Evolutionary conservation across 2,329 filamentous ascomycete genomes (phyloP), one percentile per base, ranked within the genome.

Genomic region (Calonectria crousiana): DNA sequence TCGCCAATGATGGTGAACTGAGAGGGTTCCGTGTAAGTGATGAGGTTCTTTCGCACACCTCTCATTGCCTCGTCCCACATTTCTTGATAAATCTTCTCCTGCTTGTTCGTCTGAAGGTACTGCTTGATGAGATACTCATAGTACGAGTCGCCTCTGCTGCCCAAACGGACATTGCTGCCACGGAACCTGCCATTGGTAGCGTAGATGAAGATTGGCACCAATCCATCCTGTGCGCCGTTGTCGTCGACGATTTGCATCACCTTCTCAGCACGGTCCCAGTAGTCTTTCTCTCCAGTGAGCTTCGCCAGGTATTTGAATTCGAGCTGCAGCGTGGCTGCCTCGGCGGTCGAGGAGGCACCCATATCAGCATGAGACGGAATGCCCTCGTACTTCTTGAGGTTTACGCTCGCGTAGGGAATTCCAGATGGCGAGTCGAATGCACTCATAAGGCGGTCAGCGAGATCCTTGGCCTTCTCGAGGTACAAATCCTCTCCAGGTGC

Each of bases 41-140:
- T 88, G 36, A 99, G 90, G 83, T 99, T 93, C 85, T 98, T 98
- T 81, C 96, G 95, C 71, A 98, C 93, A 65, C 96, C 97, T 20
- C 88, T 88, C 58, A 99, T 88, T 18, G 95, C 90, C 83, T 99
- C 94, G 49, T 96, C 90, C 96, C 97, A 99, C 92, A 99, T 95
- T 18, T 97, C 94, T 77, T 93, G 89, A 84, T 99, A 99, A 20
- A 98, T 86, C 0, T 92, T 89, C 83, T 99, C 96, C 81, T 96
- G 89, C 83, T 94, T 92, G 71, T 94, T 95, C 16, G 97, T 99
- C 85, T 99, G 97, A 26, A 98, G 89, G 83, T 98, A 98, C 84
- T 99, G 97, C 87, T 99, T 99, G 88, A 98, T 97, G 66, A 99
- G 91, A 84, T 99, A 99, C 86, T 99, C 95, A 86, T 99, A 99